These are phyloP conservation scores for Penicillium waksmanii DNA, from an alignment of 495 filamentous ascomycete genomes.

Conservation along the genomic window DNA sequence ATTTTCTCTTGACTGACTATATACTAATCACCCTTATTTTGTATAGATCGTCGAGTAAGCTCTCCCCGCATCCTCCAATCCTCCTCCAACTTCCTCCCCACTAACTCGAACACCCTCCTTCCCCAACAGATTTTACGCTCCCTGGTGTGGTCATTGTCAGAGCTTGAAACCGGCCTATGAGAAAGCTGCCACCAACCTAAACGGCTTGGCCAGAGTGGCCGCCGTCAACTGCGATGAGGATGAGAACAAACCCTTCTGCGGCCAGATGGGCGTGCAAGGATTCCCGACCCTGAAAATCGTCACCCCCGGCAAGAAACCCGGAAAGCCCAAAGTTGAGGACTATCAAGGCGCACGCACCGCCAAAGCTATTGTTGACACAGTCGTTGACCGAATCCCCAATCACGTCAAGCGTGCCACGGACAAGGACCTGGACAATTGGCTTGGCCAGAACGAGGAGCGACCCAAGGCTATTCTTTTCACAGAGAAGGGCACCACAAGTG, in stretches of 20 bases:
- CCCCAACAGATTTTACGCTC: constrained; percentile 78
- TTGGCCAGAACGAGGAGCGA: constrained; percentile 69
- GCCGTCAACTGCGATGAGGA: constrained; percentile 97
- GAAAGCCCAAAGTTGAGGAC: constrained; percentile 87
- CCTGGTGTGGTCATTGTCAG: constrained; percentile 96
- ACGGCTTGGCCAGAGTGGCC: constrained; percentile 89
- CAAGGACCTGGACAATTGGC: constrained; percentile 76
- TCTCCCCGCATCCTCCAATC: constrained; percentile 20
- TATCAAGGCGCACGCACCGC: constrained; percentile 84
- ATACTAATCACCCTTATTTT: not conserved
- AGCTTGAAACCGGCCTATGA: constrained; percentile 95
- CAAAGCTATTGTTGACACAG: constrained; percentile 84
- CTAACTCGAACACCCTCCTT: constrained; percentile 24
- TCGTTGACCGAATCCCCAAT: constrained; percentile 87
- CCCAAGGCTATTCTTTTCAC: constrained; percentile 93
- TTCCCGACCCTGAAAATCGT: constrained; percentile 98
- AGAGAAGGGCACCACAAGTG: constrained; percentile 86
- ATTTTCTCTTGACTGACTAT: no score
- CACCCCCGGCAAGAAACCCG: constrained; percentile 77
- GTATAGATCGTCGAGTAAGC: constrained; percentile 70
- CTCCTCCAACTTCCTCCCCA: constrained; percentile 4
- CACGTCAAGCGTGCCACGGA: constrained; percentile 82
- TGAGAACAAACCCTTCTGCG: constrained; percentile 86
- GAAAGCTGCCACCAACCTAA: constrained; percentile 85
- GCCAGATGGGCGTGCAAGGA: constrained; percentile 86